phyloP scores from a whole-genome alignment of 2,329 filamentous ascomycete genomes.

The Rutstroemia sydowiana region DNA sequence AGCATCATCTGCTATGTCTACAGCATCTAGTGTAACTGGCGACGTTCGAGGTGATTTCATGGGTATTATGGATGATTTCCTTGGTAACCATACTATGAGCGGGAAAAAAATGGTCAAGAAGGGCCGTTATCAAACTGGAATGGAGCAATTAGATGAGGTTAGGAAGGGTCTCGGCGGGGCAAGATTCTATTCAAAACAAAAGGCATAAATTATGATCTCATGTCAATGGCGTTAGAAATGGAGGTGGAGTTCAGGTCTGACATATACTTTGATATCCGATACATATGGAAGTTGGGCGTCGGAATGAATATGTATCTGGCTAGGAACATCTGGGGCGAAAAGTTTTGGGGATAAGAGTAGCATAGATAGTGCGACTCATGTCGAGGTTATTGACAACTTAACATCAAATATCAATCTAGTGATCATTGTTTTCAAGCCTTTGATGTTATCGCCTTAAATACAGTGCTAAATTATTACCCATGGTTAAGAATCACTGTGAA shows the following conservation, averaged over 20 bases:
- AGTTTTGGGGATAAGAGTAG: too few species aligned
- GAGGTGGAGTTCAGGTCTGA: background rate
- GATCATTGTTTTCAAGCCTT: too few species aligned
- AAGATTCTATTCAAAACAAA: conserved; percentile 39
- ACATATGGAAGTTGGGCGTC: background rate
- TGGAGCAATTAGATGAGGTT: conserved; percentile 88
- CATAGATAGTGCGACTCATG: too few species aligned
- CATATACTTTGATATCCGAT: background rate
- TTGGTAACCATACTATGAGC: conserved; percentile 63
- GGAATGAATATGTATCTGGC: too few species aligned
- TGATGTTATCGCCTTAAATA: too few species aligned
- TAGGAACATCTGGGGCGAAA: too few species aligned
- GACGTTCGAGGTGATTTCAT: conserved; percentile 75
- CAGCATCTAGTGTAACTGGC: conserved; percentile 59
- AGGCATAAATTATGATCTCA: conserved; percentile 11
- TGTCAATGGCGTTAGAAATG: background rate
- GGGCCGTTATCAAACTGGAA: conserved; percentile 69
- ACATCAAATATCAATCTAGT: too few species aligned
- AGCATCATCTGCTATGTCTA: conserved; percentile 58
- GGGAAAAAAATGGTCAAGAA: conserved; percentile 74
- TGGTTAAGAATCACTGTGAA: too few species aligned
- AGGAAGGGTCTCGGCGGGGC: conserved; percentile 72
- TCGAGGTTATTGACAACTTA: too few species aligned
- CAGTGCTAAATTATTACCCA: too few species aligned
- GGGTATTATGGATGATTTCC: conserved; percentile 85